Conservation (phyloP, 2,329 filamentous ascomycete species). For the Ceratocystis destructans region DNA sequence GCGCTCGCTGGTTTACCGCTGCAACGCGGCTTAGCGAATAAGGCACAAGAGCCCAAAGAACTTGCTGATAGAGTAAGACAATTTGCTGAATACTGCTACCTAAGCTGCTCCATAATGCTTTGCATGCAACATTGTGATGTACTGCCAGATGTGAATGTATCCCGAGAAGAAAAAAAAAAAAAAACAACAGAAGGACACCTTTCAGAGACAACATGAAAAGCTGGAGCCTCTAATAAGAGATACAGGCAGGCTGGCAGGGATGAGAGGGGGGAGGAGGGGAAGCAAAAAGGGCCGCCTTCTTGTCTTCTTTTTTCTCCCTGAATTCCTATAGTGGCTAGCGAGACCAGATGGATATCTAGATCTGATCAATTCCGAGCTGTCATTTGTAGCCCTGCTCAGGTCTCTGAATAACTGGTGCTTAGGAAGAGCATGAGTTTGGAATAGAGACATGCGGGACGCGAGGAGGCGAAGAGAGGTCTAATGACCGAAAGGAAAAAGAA, state of each 20-base stretch:
- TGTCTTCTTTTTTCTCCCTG: no score
- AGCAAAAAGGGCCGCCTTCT: no score
- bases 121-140: neutral
- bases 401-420: neutral
- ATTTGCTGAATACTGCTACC: no score
- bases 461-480: neutral
- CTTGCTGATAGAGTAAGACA: no score
- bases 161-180: neutral
- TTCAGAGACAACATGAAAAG: neutral
- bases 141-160: neutral
- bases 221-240: no score
- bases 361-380: neutral
- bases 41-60: no score
- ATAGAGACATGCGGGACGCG: slow-evolving; percentile 1
- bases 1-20: no score
- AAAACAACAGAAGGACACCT: neutral
- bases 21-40: no score
- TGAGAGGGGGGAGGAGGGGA: no score
- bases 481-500: neutral
- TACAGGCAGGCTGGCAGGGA: no score
- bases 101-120: no score
- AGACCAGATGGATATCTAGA: neutral
- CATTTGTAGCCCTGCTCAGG: neutral
- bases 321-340: neutral
- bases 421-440: neutral